Evolutionary conservation across 1,284 basidiomycete genomes (phyloP).

Genomic region (Ustilago sp.): DNA sequence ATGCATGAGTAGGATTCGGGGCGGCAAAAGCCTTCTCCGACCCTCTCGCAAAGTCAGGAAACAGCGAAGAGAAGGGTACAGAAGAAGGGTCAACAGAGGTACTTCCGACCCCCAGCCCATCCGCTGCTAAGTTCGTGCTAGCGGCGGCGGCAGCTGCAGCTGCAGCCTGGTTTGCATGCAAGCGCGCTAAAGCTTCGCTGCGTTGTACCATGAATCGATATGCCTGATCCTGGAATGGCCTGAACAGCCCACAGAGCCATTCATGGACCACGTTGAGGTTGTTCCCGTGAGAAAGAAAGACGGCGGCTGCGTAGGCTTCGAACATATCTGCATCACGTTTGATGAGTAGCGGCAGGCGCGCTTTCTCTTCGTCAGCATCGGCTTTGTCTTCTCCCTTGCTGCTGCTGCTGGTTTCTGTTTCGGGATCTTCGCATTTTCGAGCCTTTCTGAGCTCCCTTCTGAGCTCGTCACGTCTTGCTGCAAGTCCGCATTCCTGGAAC

Average conservation of each 20-base stretch:
- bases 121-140: conserved; percentile 18
- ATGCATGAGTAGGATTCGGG: conserved; percentile 16
- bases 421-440: not conserved
- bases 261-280: conserved; percentile 48
- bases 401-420: not conserved
- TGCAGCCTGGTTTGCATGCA: conserved; percentile 29
- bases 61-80: conserved; percentile 26
- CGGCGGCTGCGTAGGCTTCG: conserved; percentile 49
- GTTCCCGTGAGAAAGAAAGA: conserved; percentile 40
- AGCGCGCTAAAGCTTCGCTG: conserved; percentile 29
- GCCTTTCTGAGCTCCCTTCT: conserved; percentile 22
- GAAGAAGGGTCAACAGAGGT: conserved; percentile 30
- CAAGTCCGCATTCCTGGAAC: conserved; percentile 44
- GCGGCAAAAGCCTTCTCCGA: conserved; percentile 1
- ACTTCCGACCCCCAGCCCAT: conserved; percentile 26
- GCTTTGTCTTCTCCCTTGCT: not conserved
- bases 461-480: conserved; percentile 23
- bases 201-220: conserved; percentile 52
- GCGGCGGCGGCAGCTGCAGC: conserved; percentile 16
- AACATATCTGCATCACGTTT: conserved; percentile 55
- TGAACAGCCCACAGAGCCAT: conserved; percentile 43
- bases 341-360: conserved; percentile 28
- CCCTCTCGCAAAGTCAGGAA: conserved; percentile 25
- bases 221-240: conserved; percentile 53
- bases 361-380: conserved; percentile 31